A percentile compares a stretch with the other conserved stretches of the same genome.
Conservation (phyloP, 75 land plant genomes). For the Selaginella moellendorffii region DNA sequence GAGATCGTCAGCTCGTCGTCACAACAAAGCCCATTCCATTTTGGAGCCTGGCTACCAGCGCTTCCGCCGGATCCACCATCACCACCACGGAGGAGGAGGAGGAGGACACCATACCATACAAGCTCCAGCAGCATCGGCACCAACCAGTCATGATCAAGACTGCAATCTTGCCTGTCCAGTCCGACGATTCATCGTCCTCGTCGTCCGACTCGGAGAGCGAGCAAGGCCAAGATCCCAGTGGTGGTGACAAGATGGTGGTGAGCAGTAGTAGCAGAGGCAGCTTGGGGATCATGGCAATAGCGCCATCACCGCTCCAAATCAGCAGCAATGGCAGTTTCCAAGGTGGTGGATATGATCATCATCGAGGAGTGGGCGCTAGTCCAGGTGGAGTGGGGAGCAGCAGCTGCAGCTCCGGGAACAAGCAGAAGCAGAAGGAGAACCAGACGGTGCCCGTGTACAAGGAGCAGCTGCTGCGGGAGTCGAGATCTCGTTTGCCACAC, state of each 20-base stretch:
- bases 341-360: too few relatives aligned
- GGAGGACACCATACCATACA: too few relatives aligned
- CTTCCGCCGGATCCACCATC: too few relatives aligned
- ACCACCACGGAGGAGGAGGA: too few relatives aligned
- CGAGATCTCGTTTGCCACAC: constrained; percentile 16
- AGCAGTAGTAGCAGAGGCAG: not conserved
- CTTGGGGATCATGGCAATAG: not conserved
- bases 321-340: too few relatives aligned
- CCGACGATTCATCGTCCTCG: too few relatives aligned
- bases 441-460: not conserved
- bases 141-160: not conserved
- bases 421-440: not conserved
- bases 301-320: not conserved
- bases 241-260: not conserved
- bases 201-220: not conserved
- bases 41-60: not conserved
- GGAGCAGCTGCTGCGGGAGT: not conserved
- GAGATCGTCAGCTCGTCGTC: too few relatives aligned
- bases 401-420: not conserved
- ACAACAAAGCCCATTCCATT: not conserved
- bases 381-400: too few relatives aligned
- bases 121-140: not conserved
- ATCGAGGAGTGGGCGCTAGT: too few relatives aligned
- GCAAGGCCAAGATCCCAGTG: not conserved
- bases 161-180: not conserved